Conservation (phyloP, 371 early-diverging fungal genomes). For the Blastocladiella emersonii region DNA sequence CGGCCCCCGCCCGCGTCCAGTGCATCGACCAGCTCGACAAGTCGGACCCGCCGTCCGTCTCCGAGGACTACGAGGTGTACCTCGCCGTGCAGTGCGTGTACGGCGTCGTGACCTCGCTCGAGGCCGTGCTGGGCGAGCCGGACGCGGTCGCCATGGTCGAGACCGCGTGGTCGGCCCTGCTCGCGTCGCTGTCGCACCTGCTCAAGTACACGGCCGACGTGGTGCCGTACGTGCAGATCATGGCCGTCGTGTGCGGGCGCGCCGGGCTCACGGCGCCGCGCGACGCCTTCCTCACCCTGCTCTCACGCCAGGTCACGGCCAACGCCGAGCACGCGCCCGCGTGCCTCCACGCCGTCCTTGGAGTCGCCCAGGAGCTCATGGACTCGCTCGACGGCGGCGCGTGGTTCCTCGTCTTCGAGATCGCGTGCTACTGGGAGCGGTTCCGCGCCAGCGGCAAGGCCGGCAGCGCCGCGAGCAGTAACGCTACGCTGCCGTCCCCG, state of each 20-base stretch:
- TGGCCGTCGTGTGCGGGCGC: constrained; percentile 72
- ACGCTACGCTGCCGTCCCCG: too few species aligned
- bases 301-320: constrained; percentile 35
- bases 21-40: constrained; percentile 83
- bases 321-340: background rate
- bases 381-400: background rate
- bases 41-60: constrained; percentile 69
- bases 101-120: constrained; percentile 38
- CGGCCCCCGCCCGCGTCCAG: background rate
- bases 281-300: constrained; percentile 67
- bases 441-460: background rate
- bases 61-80: constrained; percentile 74
- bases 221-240: constrained; percentile 55
- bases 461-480: background rate
- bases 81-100: constrained; percentile 54
- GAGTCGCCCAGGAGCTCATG: background rate
- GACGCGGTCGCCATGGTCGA: background rate
- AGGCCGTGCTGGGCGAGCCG: background rate
- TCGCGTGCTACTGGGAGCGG: background rate
- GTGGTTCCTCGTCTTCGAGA: background rate
- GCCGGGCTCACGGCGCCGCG: constrained; percentile 60
- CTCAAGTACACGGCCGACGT: constrained; percentile 68
- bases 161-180: constrained; percentile 64
- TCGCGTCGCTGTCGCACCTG: constrained; percentile 64
- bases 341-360: background rate